These are phyloP conservation scores for Xylaria arbuscula DNA, from an alignment of 2,329 filamentous ascomycete genomes.

Conservation along the genomic window DNA sequence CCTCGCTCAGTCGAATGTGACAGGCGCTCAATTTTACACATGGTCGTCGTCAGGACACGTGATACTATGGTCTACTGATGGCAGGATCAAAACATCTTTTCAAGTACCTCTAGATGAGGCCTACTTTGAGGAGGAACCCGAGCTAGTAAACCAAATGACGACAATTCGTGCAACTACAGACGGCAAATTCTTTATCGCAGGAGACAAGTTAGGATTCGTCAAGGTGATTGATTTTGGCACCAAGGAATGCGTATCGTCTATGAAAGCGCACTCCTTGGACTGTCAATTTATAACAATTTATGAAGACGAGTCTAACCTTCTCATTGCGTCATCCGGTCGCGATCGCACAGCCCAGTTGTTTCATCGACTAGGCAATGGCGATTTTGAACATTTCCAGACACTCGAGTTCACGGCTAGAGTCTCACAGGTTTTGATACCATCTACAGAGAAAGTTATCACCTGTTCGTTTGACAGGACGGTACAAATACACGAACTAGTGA, in stretches of 20 bases:
- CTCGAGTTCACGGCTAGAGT: constrained; percentile 93
- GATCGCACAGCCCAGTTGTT: constrained; percentile 97
- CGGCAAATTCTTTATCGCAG: constrained; percentile 77
- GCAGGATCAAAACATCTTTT: constrained; percentile 72
- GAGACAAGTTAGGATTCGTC: constrained; percentile 87
- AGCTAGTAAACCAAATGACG: constrained; percentile 68
- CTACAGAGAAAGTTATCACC: constrained; percentile 80
- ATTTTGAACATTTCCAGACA: constrained; percentile 86
- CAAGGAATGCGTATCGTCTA: constrained; percentile 72
- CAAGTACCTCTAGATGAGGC: constrained; percentile 76
- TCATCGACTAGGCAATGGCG: constrained; percentile 63
- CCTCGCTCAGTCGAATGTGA: constrained; percentile 68
- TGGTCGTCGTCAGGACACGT: constrained; percentile 87
- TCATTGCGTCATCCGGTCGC: constrained; percentile 85
- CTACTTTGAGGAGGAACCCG: constrained; percentile 61
- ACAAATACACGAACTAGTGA: constrained; percentile 81
- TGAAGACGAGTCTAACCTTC: constrained; percentile 67
- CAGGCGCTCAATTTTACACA: constrained; percentile 81
- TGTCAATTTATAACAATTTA: constrained; percentile 83
- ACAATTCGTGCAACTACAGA: constrained; percentile 69
- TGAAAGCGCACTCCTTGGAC: constrained; percentile 87
- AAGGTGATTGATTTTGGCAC: constrained; percentile 73
- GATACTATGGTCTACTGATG: constrained; percentile 83
- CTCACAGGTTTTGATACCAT: constrained; percentile 77
- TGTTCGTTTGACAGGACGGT: constrained; percentile 90